A percentile compares a stretch with the other conserved stretches of the same genome.
These are phyloP conservation scores for Gyromitra esculenta DNA, from an alignment of 2,329 filamentous ascomycete species.

Conservation along the genomic window DNA sequence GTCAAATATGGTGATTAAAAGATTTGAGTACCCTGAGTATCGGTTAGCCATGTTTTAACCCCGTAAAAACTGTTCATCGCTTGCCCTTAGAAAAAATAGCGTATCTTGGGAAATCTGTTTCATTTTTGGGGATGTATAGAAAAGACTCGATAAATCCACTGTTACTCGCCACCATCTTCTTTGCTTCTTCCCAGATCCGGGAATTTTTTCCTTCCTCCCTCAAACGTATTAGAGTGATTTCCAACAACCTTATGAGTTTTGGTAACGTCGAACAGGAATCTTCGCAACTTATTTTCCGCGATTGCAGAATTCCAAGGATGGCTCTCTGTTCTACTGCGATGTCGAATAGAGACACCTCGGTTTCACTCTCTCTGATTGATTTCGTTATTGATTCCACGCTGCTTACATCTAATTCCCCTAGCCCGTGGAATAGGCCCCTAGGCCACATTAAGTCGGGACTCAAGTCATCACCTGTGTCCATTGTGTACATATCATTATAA, in stretches of 20 bases:
- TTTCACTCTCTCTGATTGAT: constrained; percentile 32
- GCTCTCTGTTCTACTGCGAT: constrained; percentile 39
- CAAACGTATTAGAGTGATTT: constrained; percentile 15
- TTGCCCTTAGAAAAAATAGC: constrained; percentile 44
- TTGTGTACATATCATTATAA: not conserved
- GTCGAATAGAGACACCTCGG: constrained; percentile 49
- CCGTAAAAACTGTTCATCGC: not conserved
- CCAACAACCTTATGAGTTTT: constrained; percentile 38
- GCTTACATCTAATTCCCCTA: constrained; percentile 22
- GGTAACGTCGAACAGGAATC: constrained; percentile 33
- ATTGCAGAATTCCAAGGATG: constrained; percentile 28
- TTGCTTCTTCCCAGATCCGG: constrained; percentile 27
- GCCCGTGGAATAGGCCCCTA: constrained; percentile 34
- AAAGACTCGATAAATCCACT: constrained; percentile 25
- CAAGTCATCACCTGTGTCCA: not conserved
- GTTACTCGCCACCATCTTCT: constrained; percentile 33
- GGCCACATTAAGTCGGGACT: constrained; percentile 7
- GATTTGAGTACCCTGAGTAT: constrained; percentile 43
- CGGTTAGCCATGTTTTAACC: constrained; percentile 30
- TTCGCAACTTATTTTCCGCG: constrained; percentile 26
- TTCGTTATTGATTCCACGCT: constrained; percentile 25
- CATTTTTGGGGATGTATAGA: constrained; percentile 4
- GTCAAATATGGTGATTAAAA: constrained; percentile 33
- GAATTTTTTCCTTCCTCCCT: constrained; percentile 15
- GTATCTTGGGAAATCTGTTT: constrained; percentile 34